Percentiles rank a stretch among this genome's conserved stretches.
These are phyloP conservation scores for Alnus glutinosa DNA, from an alignment of 306 rosid genomes.

Conservation along the genomic window DNA sequence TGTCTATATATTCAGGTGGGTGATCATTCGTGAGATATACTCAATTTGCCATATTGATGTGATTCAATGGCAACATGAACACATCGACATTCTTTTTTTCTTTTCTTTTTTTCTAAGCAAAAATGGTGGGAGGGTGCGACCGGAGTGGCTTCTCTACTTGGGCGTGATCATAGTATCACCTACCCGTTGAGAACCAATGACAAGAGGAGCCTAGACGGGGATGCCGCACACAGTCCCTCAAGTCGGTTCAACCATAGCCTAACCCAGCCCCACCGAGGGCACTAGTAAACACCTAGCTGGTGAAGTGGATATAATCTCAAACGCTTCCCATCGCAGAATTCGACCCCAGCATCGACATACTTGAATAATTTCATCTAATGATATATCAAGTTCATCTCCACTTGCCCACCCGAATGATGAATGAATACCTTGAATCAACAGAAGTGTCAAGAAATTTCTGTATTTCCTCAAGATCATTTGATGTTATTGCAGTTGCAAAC, in stretches of 20 bases:
- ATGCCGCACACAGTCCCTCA: too few relatives aligned
- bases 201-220: too few relatives aligned
- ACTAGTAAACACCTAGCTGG: too few relatives aligned
- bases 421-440: conserved; percentile 62
- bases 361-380: neutral
- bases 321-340: too few relatives aligned
- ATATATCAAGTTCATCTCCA: conserved; percentile 23
- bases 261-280: too few relatives aligned
- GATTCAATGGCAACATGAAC: neutral
- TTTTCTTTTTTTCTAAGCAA: too few relatives aligned
- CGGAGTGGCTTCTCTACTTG: too few relatives aligned
- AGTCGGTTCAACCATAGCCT: too few relatives aligned
- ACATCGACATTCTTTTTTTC: neutral
- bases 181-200: too few relatives aligned
- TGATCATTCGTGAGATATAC: conserved; percentile 6
- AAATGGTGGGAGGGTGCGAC: too few relatives aligned
- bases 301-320: too few relatives aligned
- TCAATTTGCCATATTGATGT: neutral
- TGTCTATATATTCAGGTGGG: neutral
- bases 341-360: neutral
- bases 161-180: too few relatives aligned
- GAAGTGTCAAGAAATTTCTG: conserved; percentile 81
- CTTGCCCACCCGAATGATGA: conserved; percentile 23
- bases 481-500: conserved; percentile 85
- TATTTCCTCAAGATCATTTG: conserved; percentile 90